phyloP scores from a whole-genome alignment of 805 yeast genomes.

The Suhomyces xylopsoci region DNA sequence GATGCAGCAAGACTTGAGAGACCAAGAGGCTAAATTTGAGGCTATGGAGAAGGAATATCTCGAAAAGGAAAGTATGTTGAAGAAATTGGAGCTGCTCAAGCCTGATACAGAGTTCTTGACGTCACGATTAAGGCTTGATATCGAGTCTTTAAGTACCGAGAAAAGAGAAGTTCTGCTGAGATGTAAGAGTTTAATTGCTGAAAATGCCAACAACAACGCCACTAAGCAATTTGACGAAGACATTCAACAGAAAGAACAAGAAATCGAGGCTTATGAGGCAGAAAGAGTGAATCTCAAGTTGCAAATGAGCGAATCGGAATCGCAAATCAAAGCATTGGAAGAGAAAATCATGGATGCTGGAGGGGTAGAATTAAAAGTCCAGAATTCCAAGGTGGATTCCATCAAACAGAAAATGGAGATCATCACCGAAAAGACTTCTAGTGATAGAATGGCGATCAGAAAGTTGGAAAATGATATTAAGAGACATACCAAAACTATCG shows the following conservation, averaged over 20 bases:
- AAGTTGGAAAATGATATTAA: conserved; percentile 64
- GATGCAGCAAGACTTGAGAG: conserved; percentile 49
- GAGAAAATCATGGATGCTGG: conserved; percentile 86
- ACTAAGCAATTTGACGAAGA: conserved; percentile 37
- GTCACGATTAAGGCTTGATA: conserved; percentile 60
- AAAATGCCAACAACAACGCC: conserved; percentile 29
- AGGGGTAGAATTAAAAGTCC: conserved; percentile 78
- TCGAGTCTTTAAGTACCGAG: conserved; percentile 57
- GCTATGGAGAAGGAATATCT: conserved; percentile 47
- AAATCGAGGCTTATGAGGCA: conserved; percentile 15
- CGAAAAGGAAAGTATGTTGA: conserved; percentile 60
- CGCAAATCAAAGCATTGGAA: conserved; percentile 58
- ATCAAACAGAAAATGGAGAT: conserved; percentile 64
- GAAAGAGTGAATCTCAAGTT: conserved; percentile 38
- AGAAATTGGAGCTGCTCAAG: conserved; percentile 56
- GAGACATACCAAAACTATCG: conserved; percentile 49
- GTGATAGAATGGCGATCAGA: conserved; percentile 52
- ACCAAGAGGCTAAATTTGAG: conserved; percentile 54
- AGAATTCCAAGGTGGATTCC: conserved; percentile 79
- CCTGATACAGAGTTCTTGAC: conserved; percentile 68
- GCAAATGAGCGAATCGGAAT: conserved; percentile 55
- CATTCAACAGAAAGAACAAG: conserved; percentile 27
- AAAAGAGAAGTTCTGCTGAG: conserved; percentile 44
- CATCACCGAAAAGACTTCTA: conserved; percentile 51
- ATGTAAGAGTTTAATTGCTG: conserved; percentile 40